A percentile compares a stretch with the other conserved stretches of the same genome.
These are phyloP conservation scores for Cordyceps farinosa DNA, from an alignment of 2,329 filamentous ascomycete species.

Conservation along the genomic window DNA sequence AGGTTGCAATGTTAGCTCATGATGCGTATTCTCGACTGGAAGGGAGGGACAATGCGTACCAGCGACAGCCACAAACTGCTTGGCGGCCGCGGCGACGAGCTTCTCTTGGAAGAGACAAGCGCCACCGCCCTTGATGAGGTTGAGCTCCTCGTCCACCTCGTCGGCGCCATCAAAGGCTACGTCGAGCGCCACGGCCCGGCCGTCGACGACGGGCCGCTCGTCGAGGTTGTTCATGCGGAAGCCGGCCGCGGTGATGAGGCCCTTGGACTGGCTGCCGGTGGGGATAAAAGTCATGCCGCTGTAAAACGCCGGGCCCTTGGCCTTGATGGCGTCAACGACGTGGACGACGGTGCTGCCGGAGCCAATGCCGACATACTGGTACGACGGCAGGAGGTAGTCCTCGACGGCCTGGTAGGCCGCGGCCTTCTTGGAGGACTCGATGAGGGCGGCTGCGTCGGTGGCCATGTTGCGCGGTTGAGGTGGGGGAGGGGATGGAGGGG, in stretches of 20 bases:
- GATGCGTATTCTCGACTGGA: not conserved
- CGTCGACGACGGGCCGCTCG: constrained; percentile 54
- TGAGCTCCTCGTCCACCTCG: constrained; percentile 90
- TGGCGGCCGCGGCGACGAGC: constrained; percentile 79
- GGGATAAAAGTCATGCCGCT: constrained; percentile 78
- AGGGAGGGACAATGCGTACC: constrained; percentile 45
- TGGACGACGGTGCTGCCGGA: constrained; percentile 80
- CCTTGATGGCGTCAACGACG: constrained; percentile 76
- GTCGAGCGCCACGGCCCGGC: constrained; percentile 59
- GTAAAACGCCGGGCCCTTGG: constrained; percentile 52
- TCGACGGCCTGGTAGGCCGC: constrained; percentile 71
- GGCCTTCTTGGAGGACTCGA: constrained; percentile 71
- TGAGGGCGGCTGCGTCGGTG: constrained; percentile 36
- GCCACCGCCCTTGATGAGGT: constrained; percentile 96
- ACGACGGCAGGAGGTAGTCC: constrained; percentile 63
- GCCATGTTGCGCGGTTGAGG: constrained; percentile 32
- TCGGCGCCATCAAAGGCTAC: constrained; percentile 96
- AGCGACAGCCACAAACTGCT: constrained; percentile 83
- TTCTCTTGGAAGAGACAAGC: constrained; percentile 99
- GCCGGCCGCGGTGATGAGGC: constrained; percentile 76
- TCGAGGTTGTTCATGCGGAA: constrained; percentile 76
- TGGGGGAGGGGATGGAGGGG: not conserved
- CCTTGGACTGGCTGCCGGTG: constrained; percentile 86
- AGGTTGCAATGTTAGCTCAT: not conserved
- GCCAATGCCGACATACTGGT: constrained; percentile 71